Evolutionary conservation across 139 green algal species (phyloP).

Genomic region (Eudorina sp.): DNA sequence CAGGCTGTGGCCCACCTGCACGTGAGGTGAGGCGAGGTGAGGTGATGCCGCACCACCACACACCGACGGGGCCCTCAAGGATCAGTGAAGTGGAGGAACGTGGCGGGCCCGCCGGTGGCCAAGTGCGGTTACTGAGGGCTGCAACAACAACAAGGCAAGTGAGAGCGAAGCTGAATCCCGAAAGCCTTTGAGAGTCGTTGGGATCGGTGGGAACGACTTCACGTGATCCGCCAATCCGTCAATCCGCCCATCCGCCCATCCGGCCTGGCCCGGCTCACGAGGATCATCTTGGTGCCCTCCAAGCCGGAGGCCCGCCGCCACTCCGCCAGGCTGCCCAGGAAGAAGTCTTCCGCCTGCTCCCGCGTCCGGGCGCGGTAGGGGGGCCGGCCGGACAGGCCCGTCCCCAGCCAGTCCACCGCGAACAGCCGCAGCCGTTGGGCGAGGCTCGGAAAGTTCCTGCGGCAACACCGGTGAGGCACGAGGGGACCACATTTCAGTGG

Average conservation of each 20-base stretch:
- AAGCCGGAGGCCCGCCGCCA: slow-evolving; percentile 79
- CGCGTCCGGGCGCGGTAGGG: slow-evolving; percentile 71
- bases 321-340: slow-evolving; percentile 76
- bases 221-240: too few species aligned
- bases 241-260: too few species aligned
- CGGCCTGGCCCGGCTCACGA: too few species aligned
- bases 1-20: slow-evolving; percentile 85
- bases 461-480: not conserved
- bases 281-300: slow-evolving; percentile 54
- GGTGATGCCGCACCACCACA: not conserved
- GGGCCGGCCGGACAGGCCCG: slow-evolving; percentile 84
- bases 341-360: slow-evolving; percentile 85
- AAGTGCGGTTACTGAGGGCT: too few species aligned
- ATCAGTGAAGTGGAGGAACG: too few species aligned
- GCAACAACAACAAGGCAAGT: too few species aligned
- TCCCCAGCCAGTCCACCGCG: slow-evolving; percentile 89
- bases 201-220: too few species aligned
- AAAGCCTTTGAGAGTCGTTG: too few species aligned
- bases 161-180: too few species aligned
- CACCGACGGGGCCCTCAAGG: too few species aligned
- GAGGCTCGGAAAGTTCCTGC: slow-evolving; percentile 77
- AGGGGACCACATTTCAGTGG: not conserved
- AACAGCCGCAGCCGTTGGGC: slow-evolving; percentile 67
- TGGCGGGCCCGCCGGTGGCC: too few species aligned
- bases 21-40: not conserved